Conservation (phyloP, 2,329 filamentous ascomycete genomes). For the Diplodia corticola region DNA sequence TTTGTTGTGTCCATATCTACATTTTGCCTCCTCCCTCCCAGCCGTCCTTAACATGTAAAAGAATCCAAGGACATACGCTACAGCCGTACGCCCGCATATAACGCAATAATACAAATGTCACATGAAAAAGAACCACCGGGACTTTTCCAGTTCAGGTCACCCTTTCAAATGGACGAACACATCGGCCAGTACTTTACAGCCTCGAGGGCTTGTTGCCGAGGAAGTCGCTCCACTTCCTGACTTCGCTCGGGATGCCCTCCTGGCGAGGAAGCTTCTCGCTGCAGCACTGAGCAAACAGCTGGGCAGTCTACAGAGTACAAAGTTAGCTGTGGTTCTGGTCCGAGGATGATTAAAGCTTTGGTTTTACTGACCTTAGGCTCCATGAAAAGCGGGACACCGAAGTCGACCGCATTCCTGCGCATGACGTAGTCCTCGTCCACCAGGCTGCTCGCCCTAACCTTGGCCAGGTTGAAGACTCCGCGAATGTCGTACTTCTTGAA, state of each 20-base stretch:
- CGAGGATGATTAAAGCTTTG: background rate
- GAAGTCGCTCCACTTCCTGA: conserved; percentile 93
- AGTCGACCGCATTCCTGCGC: conserved; percentile 97
- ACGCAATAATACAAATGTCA: conserved; percentile 8
- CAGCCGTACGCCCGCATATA: background rate
- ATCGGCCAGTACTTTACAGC: background rate
- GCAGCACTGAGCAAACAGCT: conserved; percentile 96
- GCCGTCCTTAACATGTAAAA: no score
- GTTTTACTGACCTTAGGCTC: conserved; percentile 78
- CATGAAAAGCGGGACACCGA: conserved; percentile 97
- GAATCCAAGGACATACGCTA: background rate
- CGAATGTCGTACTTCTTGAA: conserved; percentile 97
- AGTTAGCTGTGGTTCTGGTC: background rate
- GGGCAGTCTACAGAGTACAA: conserved; percentile 68
- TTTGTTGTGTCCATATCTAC: background rate
- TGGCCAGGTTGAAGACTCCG: conserved; percentile 92
- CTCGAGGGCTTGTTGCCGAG: conserved; percentile 56
- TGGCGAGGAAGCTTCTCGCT: conserved; percentile 87
- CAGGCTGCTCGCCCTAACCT: conserved; percentile 77
- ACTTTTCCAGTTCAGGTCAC: background rate
- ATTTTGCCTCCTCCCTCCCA: background rate
- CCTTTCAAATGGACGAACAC: background rate
- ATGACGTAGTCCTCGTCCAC: conserved; percentile 97
- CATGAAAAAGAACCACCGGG: background rate
- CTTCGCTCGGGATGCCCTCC: conserved; percentile 87